These are phyloP conservation scores for Silene latifolia DNA, from an alignment of 148 eudicot genomes.

Conservation along the genomic window DNA sequence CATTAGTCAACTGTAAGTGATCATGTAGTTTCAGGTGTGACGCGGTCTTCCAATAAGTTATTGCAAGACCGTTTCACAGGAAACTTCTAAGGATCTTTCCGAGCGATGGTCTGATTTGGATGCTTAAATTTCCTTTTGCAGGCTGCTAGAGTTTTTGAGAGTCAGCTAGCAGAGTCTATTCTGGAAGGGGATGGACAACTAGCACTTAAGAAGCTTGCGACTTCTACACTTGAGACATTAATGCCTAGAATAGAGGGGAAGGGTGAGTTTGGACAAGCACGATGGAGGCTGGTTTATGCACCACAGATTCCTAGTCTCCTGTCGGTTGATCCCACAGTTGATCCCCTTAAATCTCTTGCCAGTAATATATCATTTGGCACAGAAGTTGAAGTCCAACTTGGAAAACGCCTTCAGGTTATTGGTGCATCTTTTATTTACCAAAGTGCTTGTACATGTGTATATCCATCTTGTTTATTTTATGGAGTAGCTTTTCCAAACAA, in stretches of 20 bases:
- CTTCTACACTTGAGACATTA: slow-evolving; percentile 93
- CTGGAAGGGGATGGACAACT: slow-evolving; percentile 98
- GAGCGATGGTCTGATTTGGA: not conserved
- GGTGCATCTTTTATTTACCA: slow-evolving; percentile 10
- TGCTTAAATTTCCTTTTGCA: slow-evolving; percentile 21
- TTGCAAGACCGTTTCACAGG: no score
- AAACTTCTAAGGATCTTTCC: not conserved
- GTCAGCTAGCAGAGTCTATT: slow-evolving; percentile 95
- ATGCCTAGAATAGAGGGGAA: slow-evolving; percentile 99
- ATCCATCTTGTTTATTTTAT: not conserved
- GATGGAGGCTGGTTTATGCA: slow-evolving; percentile 99
- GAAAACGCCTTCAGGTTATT: slow-evolving; percentile 92
- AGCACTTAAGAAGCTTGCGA: slow-evolving; percentile 98
- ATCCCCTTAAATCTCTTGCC: slow-evolving; percentile 95
- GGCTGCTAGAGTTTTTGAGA: slow-evolving; percentile 99
- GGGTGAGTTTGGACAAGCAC: slow-evolving; percentile 96
- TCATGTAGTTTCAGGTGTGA: no score
- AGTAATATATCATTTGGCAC: slow-evolving; percentile 97
- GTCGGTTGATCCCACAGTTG: slow-evolving; percentile 91
- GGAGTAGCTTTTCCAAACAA: not conserved
- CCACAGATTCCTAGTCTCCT: slow-evolving; percentile 96
- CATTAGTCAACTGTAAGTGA: no score
- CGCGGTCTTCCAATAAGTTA: no score
- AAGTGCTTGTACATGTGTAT: slow-evolving; percentile 4
- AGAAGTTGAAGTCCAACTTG: slow-evolving; percentile 98